A percentile compares a stretch with the other conserved stretches of the same genome.
These are phyloP conservation scores for Scedosporium aurantiacum DNA, from an alignment of 2,329 filamentous ascomycete genomes.

Conservation along the genomic window DNA sequence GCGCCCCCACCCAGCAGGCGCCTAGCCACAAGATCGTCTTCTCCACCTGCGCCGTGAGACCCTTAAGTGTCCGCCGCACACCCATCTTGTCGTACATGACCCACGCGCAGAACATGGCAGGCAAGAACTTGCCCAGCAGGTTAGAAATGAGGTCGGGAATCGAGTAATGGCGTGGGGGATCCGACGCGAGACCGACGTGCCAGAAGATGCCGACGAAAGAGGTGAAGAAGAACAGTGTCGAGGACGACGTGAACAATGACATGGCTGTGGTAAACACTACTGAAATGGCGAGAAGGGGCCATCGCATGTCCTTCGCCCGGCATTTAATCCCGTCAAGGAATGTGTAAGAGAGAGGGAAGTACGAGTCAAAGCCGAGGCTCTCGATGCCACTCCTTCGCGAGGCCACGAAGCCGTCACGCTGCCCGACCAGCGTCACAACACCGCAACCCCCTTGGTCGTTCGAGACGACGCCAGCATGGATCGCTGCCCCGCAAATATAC, in stretches of 20 bases:
- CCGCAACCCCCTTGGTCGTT: constrained; percentile 69
- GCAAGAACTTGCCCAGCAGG: constrained; percentile 71
- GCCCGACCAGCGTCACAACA: constrained; percentile 63
- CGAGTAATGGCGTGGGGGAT: constrained; percentile 61
- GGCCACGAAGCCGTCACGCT: constrained; percentile 49
- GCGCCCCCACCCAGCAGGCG: constrained; percentile 76
- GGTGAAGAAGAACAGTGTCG: constrained; percentile 74
- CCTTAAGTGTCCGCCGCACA: constrained; percentile 57
- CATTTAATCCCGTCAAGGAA: constrained; percentile 59
- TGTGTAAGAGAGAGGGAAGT: constrained; percentile 77
- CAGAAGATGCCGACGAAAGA: constrained; percentile 76
- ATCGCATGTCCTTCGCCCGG: constrained; percentile 65
- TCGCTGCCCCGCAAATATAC: constrained; percentile 74
- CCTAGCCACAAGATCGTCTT: constrained; percentile 88
- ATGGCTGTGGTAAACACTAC: constrained; percentile 67
- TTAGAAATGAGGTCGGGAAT: constrained; percentile 65
- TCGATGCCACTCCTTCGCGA: constrained; percentile 62
- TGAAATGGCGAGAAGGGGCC: constrained; percentile 74
- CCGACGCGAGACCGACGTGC: constrained; percentile 81
- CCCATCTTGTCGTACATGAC: constrained; percentile 80
- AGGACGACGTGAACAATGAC: constrained; percentile 70
- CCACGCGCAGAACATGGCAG: constrained; percentile 76
- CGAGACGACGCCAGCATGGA: constrained; percentile 70
- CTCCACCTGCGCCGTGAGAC: constrained; percentile 72
- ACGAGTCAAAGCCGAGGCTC: constrained; percentile 71